Conservation (phyloP, 2,329 filamentous ascomycete species). For the Colletotrichum tamarilloi region DNA sequence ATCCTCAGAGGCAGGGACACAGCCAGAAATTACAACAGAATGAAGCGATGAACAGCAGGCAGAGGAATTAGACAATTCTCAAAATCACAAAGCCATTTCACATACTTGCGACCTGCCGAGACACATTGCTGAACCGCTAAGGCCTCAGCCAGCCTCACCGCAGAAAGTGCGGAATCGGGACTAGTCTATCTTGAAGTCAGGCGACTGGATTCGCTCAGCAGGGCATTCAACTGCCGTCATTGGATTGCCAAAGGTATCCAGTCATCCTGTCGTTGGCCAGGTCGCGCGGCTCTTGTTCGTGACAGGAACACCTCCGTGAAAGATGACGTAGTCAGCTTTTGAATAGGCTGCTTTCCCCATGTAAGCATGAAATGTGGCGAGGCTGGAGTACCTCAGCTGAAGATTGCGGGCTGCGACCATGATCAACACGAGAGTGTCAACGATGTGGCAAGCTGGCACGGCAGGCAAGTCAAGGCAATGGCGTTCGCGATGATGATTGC, state of each 20-base stretch:
- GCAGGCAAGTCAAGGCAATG: slow-evolving; percentile 10
- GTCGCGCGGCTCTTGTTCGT: neutral
- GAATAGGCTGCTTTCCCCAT: neutral
- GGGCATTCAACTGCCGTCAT: neutral
- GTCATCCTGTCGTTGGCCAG: neutral
- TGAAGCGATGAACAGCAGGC: neutral
- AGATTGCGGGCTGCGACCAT: neutral
- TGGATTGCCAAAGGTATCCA: neutral
- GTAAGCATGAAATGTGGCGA: neutral
- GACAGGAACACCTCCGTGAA: neutral
- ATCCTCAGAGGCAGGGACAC: neutral
- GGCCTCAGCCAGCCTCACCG: slow-evolving; percentile 10
- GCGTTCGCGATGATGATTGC: neutral
- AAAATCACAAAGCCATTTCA: neutral
- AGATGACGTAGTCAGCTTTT: neutral
- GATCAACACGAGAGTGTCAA: neutral
- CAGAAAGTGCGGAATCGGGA: neutral
- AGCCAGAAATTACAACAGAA: neutral
- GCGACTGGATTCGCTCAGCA: neutral
- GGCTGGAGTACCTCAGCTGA: neutral
- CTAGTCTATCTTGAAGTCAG: neutral
- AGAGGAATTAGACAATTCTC: neutral
- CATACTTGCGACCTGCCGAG: neutral
- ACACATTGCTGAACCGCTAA: neutral
- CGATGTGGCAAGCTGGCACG: too few species aligned